A percentile compares a stretch with the other conserved stretches of the same genome.
phyloP scores from a whole-genome alignment of 139 green algal species.

The Haematococcus lacustris region DNA sequence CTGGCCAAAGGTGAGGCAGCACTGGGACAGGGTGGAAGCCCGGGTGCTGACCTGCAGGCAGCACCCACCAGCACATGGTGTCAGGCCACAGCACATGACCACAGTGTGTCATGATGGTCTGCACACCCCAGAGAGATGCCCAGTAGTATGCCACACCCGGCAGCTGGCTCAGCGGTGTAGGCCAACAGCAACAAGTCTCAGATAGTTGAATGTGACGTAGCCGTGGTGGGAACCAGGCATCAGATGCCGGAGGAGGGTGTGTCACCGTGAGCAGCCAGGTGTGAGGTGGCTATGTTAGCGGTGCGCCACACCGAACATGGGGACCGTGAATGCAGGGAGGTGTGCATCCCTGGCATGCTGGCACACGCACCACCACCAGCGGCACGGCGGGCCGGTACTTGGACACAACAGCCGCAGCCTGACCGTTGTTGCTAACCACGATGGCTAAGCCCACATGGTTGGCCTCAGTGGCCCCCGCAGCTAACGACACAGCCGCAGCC shows the following conservation, averaged over 20 bases:
- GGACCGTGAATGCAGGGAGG: not conserved
- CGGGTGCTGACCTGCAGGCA: not conserved
- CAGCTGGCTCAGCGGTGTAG: too few species aligned
- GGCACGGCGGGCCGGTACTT: conserved; percentile 48
- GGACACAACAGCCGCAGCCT: conserved; percentile 23
- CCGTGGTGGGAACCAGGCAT: not conserved
- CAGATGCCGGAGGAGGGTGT: not conserved
- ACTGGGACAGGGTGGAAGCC: not conserved
- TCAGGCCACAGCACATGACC: not conserved
- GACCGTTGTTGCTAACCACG: conserved; percentile 30
- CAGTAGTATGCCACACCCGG: too few species aligned
- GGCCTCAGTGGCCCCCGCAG: conserved; percentile 25
- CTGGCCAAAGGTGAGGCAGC: not conserved
- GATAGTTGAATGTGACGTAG: not conserved
- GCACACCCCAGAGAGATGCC: too few species aligned
- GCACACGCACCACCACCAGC: conserved; percentile 11
- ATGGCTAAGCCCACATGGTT: conserved; percentile 26
- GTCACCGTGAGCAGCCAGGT: not conserved
- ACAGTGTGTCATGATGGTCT: too few species aligned
- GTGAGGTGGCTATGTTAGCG: not conserved
- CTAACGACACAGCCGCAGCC: conserved; percentile 27
- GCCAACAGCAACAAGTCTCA: too few species aligned
- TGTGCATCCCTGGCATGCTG: not conserved
- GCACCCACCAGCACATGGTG: not conserved
- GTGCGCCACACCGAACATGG: not conserved